These are phyloP conservation scores for Aspergillus cavernicola DNA, from an alignment of 495 filamentous ascomycete species.

Conservation along the genomic window DNA sequence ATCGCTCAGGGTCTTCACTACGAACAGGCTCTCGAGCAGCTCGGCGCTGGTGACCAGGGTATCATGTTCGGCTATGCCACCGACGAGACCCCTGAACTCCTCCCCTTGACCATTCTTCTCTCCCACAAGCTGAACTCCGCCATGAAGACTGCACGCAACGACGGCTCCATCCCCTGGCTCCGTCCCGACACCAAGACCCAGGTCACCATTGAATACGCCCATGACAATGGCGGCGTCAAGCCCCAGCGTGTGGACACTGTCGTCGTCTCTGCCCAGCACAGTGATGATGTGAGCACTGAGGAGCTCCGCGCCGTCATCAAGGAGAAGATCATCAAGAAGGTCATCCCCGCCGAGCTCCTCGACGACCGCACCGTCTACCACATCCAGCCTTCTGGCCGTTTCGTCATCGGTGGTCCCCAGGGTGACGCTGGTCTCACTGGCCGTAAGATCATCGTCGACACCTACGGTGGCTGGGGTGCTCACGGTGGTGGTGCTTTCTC, in stretches of 20 bases:
- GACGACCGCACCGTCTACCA: slow-evolving; percentile 93
- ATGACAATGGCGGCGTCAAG: slow-evolving; percentile 91
- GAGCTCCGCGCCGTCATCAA: slow-evolving; percentile 89
- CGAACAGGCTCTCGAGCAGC: slow-evolving; percentile 92
- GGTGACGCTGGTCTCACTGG: slow-evolving; percentile 98
- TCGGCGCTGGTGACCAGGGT: slow-evolving; percentile 98
- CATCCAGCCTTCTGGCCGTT: slow-evolving; percentile 96
- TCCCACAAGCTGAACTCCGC: slow-evolving; percentile 93
- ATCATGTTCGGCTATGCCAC: slow-evolving; percentile 99
- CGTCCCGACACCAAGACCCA: slow-evolving; percentile 99
- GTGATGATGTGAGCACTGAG: slow-evolving; percentile 83
- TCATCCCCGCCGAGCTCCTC: slow-evolving; percentile 87
- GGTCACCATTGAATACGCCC: slow-evolving; percentile 97
- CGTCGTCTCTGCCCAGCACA: slow-evolving; percentile 94
- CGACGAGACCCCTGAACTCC: slow-evolving; percentile 96
- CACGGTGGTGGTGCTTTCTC: slow-evolving; percentile 99
- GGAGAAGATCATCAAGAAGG: slow-evolving; percentile 94
- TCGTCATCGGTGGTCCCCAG: slow-evolving; percentile 98
- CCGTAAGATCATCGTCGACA: slow-evolving; percentile 99
- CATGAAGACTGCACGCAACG: slow-evolving; percentile 81
- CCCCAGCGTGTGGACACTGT: slow-evolving; percentile 92
- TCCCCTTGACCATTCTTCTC: slow-evolving; percentile 87
- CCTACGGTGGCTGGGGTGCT: slow-evolving; percentile 99
- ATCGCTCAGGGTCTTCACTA: slow-evolving; percentile 98
- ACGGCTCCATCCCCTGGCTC: slow-evolving; percentile 89